phyloP scores from a whole-genome alignment of 2,329 filamentous ascomycete genomes.

The Berkeleyomyces rouxiae region DNA sequence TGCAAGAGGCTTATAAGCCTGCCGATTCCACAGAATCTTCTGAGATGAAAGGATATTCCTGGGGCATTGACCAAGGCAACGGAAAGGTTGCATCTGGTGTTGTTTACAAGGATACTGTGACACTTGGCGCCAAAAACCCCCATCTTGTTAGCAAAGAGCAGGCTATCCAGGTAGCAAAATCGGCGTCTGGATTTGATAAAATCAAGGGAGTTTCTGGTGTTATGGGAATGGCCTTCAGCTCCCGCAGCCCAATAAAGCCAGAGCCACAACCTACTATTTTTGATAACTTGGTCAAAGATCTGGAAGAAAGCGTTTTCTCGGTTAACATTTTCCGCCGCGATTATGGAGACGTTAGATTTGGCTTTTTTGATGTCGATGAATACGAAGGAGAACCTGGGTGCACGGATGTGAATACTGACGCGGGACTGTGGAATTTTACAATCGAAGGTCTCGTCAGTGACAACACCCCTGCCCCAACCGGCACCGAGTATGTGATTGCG shows the following conservation, averaged over 20 bases:
- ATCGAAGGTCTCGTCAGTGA: constrained; percentile 17
- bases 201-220: constrained; percentile 23
- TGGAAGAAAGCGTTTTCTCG: constrained; percentile 1
- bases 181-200: constrained; percentile 26
- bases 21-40: too few relatives aligned
- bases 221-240: constrained; percentile 28
- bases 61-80: too few relatives aligned
- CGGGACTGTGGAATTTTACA: constrained; percentile 49
- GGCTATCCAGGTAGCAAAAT: constrained; percentile 27
- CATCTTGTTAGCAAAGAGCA: constrained; percentile 24
- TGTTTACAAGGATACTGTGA: constrained; percentile 29
- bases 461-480: neutral
- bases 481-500: constrained; percentile 21
- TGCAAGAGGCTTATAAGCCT: too few relatives aligned
- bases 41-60: too few relatives aligned
- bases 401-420: constrained; percentile 32
- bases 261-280: constrained; percentile 28
- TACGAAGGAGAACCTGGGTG: constrained; percentile 43
- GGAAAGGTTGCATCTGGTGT: constrained; percentile 19
- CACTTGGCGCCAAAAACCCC: constrained; percentile 20
- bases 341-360: constrained; percentile 13
- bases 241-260: constrained; percentile 28
- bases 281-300: constrained; percentile 18
- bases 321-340: constrained; percentile 3
- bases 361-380: constrained; percentile 36